Conservation (phyloP, 495 filamentous ascomycete genomes). For the Aspergillus sclerotiicarbonarius region DNA sequence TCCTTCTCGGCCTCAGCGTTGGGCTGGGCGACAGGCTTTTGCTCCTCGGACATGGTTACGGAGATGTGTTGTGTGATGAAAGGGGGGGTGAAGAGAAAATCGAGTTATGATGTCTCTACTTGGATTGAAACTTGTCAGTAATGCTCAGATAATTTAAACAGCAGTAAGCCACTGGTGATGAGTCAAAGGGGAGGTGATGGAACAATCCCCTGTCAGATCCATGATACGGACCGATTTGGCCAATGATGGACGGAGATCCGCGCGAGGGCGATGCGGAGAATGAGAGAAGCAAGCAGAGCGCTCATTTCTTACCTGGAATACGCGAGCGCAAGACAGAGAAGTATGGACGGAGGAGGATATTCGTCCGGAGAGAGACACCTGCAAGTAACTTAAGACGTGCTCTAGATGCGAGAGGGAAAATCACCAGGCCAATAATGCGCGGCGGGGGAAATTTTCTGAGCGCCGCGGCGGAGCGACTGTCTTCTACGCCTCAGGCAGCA, state of each 20-base stretch:
- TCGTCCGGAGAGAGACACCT: conserved; percentile 7
- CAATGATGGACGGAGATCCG: conserved; percentile 7
- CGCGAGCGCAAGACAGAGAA: neutral
- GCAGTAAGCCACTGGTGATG: neutral
- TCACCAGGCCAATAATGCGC: conserved; percentile 16
- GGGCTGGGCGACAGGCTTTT: conserved; percentile 32
- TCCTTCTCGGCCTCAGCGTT: conserved; percentile 46
- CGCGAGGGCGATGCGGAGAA: neutral
- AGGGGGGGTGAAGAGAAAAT: neutral
- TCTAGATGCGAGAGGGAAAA: conserved; percentile 1
- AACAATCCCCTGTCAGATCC: neutral
- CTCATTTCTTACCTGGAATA: conserved; percentile 8
- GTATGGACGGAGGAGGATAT: neutral
- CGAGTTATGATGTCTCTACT: neutral
- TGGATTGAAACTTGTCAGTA: neutral
- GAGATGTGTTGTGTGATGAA: neutral
- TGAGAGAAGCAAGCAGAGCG: neutral
- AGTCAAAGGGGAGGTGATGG: neutral
- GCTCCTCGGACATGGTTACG: conserved; percentile 40
- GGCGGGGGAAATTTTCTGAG: conserved; percentile 37
- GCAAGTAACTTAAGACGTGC: conserved; percentile 2
- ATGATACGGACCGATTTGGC: conserved; percentile 8
- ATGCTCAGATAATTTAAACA: neutral
- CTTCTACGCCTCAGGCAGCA: conserved; percentile 27
- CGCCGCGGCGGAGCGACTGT: conserved; percentile 26